These are phyloP conservation scores for Solanum appendiculatum DNA, from an alignment of 257 asterid species.

Conservation along the genomic window DNA sequence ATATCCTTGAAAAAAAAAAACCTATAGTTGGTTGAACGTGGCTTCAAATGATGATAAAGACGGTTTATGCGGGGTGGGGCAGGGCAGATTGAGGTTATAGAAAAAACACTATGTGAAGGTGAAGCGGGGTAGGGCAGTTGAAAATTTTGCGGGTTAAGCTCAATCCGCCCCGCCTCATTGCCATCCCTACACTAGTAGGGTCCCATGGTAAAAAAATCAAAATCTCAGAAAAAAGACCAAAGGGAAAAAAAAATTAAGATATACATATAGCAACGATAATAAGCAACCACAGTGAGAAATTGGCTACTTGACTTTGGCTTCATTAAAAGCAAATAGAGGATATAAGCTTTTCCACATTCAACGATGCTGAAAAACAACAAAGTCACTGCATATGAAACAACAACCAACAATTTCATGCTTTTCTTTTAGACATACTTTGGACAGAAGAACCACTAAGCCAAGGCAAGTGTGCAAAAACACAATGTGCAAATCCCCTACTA, in stretches of 20 bases:
- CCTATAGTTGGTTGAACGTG: too few species aligned
- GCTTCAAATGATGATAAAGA: too few species aligned
- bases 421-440: conserved; percentile 2
- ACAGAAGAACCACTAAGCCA: conserved; percentile 10
- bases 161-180: neutral
- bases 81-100: too few species aligned
- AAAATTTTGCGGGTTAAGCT: neutral
- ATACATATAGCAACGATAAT: neutral
- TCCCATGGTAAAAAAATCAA: neutral
- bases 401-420: conserved; percentile 8
- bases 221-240: neutral
- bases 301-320: conserved; percentile 17
- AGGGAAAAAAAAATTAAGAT: too few species aligned
- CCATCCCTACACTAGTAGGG: neutral
- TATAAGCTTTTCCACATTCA: conserved; percentile 4
- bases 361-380: conserved; percentile 1
- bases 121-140: too few species aligned
- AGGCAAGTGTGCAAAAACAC: conserved; percentile 8
- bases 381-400: conserved; percentile 2
- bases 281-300: neutral
- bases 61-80: too few species aligned
- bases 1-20: too few species aligned
- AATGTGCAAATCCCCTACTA: conserved; percentile 15
- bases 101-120: too few species aligned
- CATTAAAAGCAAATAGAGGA: neutral